Percentiles rank a stretch among this genome's conserved stretches.
Evolutionary conservation across 352 stramenopile species (phyloP).

Genomic region (Phytophthora pluvialis): DNA sequence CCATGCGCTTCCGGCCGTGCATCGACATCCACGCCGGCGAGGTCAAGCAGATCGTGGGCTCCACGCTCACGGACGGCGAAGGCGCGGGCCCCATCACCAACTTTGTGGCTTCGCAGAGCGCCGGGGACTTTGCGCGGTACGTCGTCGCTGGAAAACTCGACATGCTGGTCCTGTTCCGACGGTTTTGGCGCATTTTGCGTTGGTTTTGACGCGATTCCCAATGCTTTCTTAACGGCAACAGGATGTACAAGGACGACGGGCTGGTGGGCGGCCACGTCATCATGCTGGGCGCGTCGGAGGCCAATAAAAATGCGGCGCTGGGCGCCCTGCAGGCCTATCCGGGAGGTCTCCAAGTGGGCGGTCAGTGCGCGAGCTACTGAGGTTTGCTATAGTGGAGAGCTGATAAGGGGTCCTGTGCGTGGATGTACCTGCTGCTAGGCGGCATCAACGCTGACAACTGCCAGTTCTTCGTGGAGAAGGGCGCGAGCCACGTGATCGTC

Average conservation of each 20-base stretch:
- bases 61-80: constrained; percentile 93
- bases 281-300: constrained; percentile 94
- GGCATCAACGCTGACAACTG: constrained; percentile 95
- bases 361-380: constrained; percentile 38
- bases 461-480: constrained; percentile 92
- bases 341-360: constrained; percentile 95
- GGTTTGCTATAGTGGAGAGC: background rate
- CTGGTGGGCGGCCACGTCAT: constrained; percentile 97
- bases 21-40: constrained; percentile 98
- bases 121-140: constrained; percentile 78
- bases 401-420: background rate
- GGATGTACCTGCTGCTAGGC: constrained; percentile 37
- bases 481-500: constrained; percentile 98
- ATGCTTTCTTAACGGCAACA: constrained; percentile 18
- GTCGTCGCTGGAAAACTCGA: constrained; percentile 2
- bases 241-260: constrained; percentile 93
- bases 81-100: constrained; percentile 85
- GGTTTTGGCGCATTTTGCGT: constrained; percentile 9
- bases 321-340: constrained; percentile 91
- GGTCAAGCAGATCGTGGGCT: constrained; percentile 99
- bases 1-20: constrained; percentile 97
- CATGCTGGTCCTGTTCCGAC: background rate
- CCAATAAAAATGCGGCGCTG: constrained; percentile 91
- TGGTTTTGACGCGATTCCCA: background rate
- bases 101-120: constrained; percentile 87